A percentile compares a stretch with the other conserved stretches of the same genome.
Conservation (phyloP, 2,329 filamentous ascomycete genomes). For the Talaromyces sp. region DNA sequence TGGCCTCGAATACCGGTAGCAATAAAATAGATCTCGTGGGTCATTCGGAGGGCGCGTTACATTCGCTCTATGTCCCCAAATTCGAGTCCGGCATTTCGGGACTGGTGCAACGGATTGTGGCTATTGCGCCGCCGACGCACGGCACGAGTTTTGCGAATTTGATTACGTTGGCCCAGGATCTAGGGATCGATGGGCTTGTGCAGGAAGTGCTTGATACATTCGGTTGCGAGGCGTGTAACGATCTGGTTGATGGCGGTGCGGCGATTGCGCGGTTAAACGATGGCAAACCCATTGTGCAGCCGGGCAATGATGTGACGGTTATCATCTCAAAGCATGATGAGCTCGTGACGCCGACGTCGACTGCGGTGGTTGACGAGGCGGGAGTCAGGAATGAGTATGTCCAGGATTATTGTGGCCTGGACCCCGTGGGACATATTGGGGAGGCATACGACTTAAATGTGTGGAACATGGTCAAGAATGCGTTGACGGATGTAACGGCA, state of each 20-base stretch:
- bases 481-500: conserved; percentile 25
- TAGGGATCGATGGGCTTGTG: conserved; percentile 21
- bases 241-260: conserved; percentile 29
- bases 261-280: conserved; percentile 33
- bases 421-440: conserved; percentile 38
- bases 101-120: conserved; percentile 32
- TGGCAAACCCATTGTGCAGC: conserved; percentile 33
- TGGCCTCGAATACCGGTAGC: conserved; percentile 36
- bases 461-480: conserved; percentile 39
- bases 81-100: conserved; percentile 30
- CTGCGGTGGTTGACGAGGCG: conserved; percentile 32
- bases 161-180: conserved; percentile 26
- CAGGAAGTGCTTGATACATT: conserved; percentile 24
- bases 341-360: conserved; percentile 33
- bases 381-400: conserved; percentile 33
- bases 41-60: conserved; percentile 45
- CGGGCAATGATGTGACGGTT: conserved; percentile 33
- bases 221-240: conserved; percentile 35
- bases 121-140: conserved; percentile 38
- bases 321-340: conserved; percentile 35
- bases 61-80: conserved; percentile 41
- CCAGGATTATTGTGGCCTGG: conserved; percentile 31
- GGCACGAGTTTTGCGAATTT: conserved; percentile 31
- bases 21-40: conserved; percentile 43
- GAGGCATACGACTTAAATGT: conserved; percentile 40